A percentile compares a stretch with the other conserved stretches of the same genome.
These are phyloP conservation scores for Paxillus rubicundulus DNA, from an alignment of 768 basidiomycete species.

Conservation along the genomic window DNA sequence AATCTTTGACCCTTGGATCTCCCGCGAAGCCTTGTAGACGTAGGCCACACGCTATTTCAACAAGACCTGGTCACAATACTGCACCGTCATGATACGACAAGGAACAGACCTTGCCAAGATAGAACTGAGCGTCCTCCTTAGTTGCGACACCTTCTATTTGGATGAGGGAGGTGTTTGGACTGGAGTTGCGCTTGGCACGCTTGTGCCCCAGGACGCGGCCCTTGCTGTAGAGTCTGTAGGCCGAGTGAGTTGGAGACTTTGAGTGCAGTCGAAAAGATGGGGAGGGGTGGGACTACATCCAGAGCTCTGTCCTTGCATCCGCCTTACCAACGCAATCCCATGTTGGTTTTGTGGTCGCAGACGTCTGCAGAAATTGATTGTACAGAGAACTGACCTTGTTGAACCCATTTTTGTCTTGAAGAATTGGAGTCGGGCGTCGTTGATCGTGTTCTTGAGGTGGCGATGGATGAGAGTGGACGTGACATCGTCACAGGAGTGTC, in stretches of 20 bases:
- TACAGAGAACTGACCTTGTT: conserved; percentile 60
- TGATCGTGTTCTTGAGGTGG: conserved; percentile 21
- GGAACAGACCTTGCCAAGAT: conserved; percentile 89
- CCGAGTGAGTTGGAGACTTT: background rate
- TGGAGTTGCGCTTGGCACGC: conserved; percentile 94
- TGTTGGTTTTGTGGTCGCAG: background rate
- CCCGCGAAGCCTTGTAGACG: conserved; percentile 96
- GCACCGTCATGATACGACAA: background rate
- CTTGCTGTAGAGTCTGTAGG: conserved; percentile 84
- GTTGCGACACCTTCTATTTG: conserved; percentile 95
- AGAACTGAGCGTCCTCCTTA: conserved; percentile 95
- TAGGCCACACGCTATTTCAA: conserved; percentile 82
- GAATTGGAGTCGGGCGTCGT: conserved; percentile 18
- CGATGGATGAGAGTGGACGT: conserved; percentile 14
- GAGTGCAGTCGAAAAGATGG: background rate
- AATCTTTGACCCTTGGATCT: conserved; percentile 91
- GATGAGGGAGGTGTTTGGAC: conserved; percentile 93
- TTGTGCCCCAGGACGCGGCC: conserved; percentile 98
- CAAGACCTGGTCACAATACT: background rate
- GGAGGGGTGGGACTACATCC: conserved; percentile 10
- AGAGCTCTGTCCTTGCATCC: conserved; percentile 11
- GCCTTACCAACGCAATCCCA: background rate
- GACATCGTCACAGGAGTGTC: conserved; percentile 28
- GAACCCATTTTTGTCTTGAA: conserved; percentile 66
- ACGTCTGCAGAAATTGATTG: background rate